Evolutionary conservation across 169 alveolate genomes (phyloP).

Genomic region (Ichthyophthirius multifiliis): DNA sequence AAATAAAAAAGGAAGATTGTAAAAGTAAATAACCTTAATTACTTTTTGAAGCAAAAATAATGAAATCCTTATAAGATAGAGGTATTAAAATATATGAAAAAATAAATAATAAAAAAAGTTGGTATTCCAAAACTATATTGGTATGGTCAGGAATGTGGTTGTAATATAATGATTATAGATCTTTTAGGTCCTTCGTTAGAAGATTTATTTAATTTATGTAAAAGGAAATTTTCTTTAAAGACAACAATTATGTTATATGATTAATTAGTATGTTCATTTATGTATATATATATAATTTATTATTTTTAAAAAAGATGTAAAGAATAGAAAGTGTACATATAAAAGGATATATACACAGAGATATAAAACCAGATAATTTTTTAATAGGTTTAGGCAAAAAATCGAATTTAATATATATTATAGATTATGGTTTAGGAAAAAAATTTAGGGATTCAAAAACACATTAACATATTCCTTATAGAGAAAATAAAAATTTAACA

Average conservation of each 20-base stretch:
- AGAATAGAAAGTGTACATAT: constrained; percentile 69
- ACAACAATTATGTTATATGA: constrained; percentile 39
- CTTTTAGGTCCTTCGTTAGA: constrained; percentile 55
- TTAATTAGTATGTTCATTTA: constrained; percentile 32
- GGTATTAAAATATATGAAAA: constrained; percentile 30
- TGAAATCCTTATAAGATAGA: constrained; percentile 57
- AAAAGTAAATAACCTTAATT: constrained; percentile 49
- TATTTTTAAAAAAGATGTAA: constrained; percentile 33
- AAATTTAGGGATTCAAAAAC: constrained; percentile 67
- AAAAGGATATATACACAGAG: constrained; percentile 70
- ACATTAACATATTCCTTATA: constrained; percentile 72
- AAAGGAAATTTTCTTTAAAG: constrained; percentile 40
- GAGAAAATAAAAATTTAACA: constrained; percentile 68
- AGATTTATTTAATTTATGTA: constrained; percentile 37
- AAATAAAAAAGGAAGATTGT: constrained; percentile 27
- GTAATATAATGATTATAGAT: constrained; percentile 51
- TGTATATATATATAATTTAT: too few relatives aligned
- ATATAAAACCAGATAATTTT: constrained; percentile 79
- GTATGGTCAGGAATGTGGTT: constrained; percentile 33
- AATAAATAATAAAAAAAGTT: too few relatives aligned
- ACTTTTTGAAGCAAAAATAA: constrained; percentile 53
- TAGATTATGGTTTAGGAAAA: constrained; percentile 74
- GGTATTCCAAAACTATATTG: constrained; percentile 42
- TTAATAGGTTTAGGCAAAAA: constrained; percentile 59
- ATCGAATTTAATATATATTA: constrained; percentile 43